Evolutionary conservation across 257 asterid genomes (phyloP), one percentile per base, ranked within the genome.

Genomic region (Hygrophila difformis): DNA sequence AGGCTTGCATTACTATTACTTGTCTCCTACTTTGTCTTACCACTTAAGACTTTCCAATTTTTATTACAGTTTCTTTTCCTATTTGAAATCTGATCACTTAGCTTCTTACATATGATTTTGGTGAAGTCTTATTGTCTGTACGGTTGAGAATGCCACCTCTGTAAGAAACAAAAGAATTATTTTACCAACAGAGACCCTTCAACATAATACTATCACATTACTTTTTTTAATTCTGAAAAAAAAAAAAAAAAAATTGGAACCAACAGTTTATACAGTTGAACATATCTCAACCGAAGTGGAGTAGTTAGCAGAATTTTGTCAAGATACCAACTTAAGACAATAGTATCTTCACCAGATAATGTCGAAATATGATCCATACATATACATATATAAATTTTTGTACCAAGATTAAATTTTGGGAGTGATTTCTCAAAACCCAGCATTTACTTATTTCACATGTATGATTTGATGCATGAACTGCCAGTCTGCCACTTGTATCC

Each of bases 11-110:
- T n/a, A n/a, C n/a, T n/a, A n/a, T 1, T 8, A 68, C 65, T 62
- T 61, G 33, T 63, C 59, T 64, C 72, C 72, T 69, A 61, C 67
- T 68, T 65, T 68, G 67, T 69, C 95, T 84, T 81, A 67, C 57
- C 61, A 68, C 50, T 53, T 63, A 78, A 72, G 84, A 60, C 74
- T 75, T 70, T 68, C 55, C 46, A 55, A 18, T 56, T 51, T 44
- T 40, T 17, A 35, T 35, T 43, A 3, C 31, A 5, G 7, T 3
- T 26, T 26, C 31, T 26, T 26, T 26, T 26, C 8, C 31, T n/a
- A 1, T 0, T 26, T 5, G 7, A 26, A 26, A 26, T 26, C n/a
- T n/a, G n/a, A 26, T 26, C 31, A 26, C 8, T 26, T 1, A 26
- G 8, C 8, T 26, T 26, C 4, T 26, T 26, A 3, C 8, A 26